phyloP scores from a whole-genome alignment of 78 protist genomes.

The Protostelium mycophagum region DNA sequence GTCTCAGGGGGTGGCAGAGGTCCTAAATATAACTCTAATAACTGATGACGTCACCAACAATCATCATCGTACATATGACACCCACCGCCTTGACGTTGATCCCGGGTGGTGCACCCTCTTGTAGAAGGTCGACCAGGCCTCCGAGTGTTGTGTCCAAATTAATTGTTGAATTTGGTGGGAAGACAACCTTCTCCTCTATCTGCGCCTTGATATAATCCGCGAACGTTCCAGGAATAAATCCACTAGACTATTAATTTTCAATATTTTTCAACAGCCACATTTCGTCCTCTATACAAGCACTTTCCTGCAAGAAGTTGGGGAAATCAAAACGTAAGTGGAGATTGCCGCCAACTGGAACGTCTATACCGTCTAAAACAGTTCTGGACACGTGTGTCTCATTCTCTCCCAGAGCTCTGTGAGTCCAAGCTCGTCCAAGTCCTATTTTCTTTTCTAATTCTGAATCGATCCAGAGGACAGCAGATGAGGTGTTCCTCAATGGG shows the following conservation, averaged over 20 bases:
- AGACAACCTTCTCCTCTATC: background rate
- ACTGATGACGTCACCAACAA: background rate
- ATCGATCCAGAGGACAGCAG: slow-evolving; percentile 20
- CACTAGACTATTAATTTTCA: background rate
- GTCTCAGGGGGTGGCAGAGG: background rate
- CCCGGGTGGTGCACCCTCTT: background rate
- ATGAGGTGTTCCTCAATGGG: background rate
- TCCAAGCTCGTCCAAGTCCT: slow-evolving; percentile 58
- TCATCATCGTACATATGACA: background rate
- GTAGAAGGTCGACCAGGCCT: background rate
- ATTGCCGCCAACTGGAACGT: background rate
- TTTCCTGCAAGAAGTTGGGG: background rate
- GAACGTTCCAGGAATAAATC: background rate
- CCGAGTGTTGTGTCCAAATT: background rate
- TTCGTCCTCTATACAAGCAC: background rate
- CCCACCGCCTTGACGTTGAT: background rate
- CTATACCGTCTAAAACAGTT: slow-evolving; percentile 22
- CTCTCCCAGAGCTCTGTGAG: slow-evolving; percentile 19
- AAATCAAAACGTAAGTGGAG: slow-evolving; percentile 1
- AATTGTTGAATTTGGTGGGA: background rate
- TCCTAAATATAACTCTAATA: background rate
- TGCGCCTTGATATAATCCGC: background rate
- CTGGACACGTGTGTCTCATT: slow-evolving; percentile 40
- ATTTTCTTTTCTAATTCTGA: slow-evolving; percentile 27
- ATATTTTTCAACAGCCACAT: too few relatives aligned